Base-by-base conservation (phyloP, 805 yeast genomes). In the Candida bentonensis region DNA sequence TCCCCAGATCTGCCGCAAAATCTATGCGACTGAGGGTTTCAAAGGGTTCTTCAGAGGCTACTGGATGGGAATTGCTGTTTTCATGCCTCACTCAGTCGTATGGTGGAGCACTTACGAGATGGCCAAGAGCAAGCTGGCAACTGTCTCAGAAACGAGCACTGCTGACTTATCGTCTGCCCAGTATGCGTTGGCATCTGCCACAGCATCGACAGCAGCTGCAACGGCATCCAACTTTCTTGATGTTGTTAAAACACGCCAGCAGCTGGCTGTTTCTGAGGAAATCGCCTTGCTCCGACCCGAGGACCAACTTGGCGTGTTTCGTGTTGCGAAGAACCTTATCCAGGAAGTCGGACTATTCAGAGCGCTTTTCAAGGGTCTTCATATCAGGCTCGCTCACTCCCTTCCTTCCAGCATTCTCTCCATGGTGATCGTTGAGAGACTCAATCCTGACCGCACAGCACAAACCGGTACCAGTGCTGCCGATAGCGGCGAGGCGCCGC, bases 21-120 rank as follows among this genome's bases (percentile, higher is more conserved):
- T 89, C 23, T 76, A 69, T 55, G 61, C 59, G 33, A 60, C 64
- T 0, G 95, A 84, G 54, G 97, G 96, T 2, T 21, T 82, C 40
- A 64, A 60, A 45, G 97, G 96, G 3, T 70, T 82, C 51, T 88
- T 77, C 64, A 72, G 94, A 51, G 98, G 98, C 9, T 66, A 66
- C 49, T 62, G 65, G 62, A 60, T 66, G 68, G 69, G 70, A 4
- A 54, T 66, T 15, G 67, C 53, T 3, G 70, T 66, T 25, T 66
- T 63, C 49, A 51, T 67, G 15, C 70, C 70, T 2, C 65, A 66
- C 46, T 62, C 70, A 1, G 57, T 65, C 23, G 64, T 62, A 13
- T 66, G 68, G 67, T 66, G 70, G 70, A 58, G 53, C 28, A 47
- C 60, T 9, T 65, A 65, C 51, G 65, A 58, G 17, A 48, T 48